Base-by-base conservation (phyloP, 768 basidiomycete genomes). In the Daedalea quercina region DNA sequence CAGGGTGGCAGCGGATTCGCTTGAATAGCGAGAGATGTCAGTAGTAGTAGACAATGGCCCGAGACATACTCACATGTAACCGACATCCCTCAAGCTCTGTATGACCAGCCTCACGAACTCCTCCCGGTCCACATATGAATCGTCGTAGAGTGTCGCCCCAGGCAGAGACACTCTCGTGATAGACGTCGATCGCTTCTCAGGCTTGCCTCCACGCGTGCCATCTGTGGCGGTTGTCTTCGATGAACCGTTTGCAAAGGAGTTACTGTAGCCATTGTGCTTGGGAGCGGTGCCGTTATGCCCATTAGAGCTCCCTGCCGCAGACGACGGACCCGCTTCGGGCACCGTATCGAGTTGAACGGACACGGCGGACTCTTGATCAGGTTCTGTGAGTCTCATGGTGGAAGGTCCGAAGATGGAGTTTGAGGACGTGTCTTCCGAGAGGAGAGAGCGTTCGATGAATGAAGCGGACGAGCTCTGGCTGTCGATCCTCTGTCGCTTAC, bases 101-200 rank as follows among this genome's bases (percentile, higher is more conserved):
- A 96, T 78, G 50, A 93, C 84, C 44, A 97, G 71, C 60, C 94
- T 76, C 47, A 95, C 84, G 65, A 91, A 94, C 68, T 96, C 94
- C 70, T 95, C 90, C 58, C 92, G 77, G 70, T 93, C 82, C 45
- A 95, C 75, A 57, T 75, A 74, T 57, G 86, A 84, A 68, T 88
- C 87, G 42, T 88, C 82, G 60, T 90, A 92, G 51, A 93, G 74
- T 34, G 78, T 77, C 44, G 84, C 81, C 23, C 90, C 89, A 19
- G 85, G 84, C 31, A 87, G 72, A 42, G 76, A 74, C 44, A 92
- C 85, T 62, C 76, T 78, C 28, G 82, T 68, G 54, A 90, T 69
- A 17, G 59, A 50, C 45, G 50, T 51, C 22, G 52, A 26, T 19
- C 44, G 53, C 54, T 52, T 60, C 48, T 59, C 55, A 17, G 53